These are phyloP conservation scores for Globisporangium splendens DNA, from an alignment of 352 stramenopile species.

Conservation along the genomic window DNA sequence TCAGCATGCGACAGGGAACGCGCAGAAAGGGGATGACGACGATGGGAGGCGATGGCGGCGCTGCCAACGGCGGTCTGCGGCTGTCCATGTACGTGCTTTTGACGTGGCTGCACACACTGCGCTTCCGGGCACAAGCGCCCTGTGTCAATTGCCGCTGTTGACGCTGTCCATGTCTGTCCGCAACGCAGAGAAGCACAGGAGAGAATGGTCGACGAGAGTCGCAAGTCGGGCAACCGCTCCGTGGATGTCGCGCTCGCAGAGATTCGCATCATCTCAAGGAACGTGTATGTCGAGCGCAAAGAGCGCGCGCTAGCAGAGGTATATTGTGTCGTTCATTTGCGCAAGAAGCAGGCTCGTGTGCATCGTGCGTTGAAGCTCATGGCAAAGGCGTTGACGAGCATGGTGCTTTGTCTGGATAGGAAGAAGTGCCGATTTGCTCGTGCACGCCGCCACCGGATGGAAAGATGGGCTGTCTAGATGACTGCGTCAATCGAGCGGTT, in stretches of 20 bases:
- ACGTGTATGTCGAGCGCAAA: slow-evolving; percentile 75
- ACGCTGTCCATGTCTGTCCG: background rate
- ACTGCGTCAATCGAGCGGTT: slow-evolving; percentile 76
- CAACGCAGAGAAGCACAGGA: slow-evolving; percentile 30
- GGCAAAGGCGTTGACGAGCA: background rate
- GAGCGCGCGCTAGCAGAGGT: slow-evolving; percentile 46
- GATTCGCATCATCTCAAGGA: slow-evolving; percentile 62
- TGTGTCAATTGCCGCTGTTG: background rate
- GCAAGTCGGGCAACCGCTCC: slow-evolving; percentile 59
- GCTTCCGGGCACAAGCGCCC: too few relatives aligned
- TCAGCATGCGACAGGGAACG: slow-evolving; percentile 5
- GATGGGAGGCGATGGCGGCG: slow-evolving; percentile 2
- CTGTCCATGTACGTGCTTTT: slow-evolving; percentile 5
- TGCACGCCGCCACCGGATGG: slow-evolving; percentile 35
- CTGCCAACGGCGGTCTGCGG: background rate
- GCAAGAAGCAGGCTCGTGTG: too few relatives aligned
- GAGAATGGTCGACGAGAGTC: slow-evolving; percentile 45
- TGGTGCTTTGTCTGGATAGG: slow-evolving; percentile 28
- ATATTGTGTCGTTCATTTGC: background rate
- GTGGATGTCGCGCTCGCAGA: slow-evolving; percentile 69
- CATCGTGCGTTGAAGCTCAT: background rate
- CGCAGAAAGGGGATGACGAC: background rate
- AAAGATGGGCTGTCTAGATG: slow-evolving; percentile 58
- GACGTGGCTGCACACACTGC: background rate
- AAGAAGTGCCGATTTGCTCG: slow-evolving; percentile 64